These are phyloP conservation scores for Coffea eugenioides DNA, from an alignment of 257 asterid species.

Conservation along the genomic window DNA sequence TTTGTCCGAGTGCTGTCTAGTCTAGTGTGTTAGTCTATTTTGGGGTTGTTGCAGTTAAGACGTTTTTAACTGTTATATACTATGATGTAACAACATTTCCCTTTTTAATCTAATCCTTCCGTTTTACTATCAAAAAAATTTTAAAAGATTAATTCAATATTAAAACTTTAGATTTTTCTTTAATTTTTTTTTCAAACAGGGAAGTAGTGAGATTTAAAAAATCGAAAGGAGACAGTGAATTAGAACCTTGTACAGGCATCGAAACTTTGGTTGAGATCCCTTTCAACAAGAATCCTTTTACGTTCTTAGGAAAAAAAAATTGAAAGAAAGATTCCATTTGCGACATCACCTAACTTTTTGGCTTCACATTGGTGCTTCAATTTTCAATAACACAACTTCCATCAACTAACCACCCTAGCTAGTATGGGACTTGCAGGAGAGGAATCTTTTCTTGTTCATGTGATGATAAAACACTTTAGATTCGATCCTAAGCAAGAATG, in stretches of 20 bases:
- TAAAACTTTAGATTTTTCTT: neutral
- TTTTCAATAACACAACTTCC: neutral
- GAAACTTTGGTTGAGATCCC: neutral
- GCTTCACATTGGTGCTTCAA: neutral
- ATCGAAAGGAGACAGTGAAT: neutral
- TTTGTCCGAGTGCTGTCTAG: no score
- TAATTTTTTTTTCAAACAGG: no score
- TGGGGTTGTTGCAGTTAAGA: no score
- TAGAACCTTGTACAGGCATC: no score
- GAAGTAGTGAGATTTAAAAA: no score
- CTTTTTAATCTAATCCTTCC: no score
- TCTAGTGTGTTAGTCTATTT: no score
- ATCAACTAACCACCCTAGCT: neutral
- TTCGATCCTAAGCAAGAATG: neutral
- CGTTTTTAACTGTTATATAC: no score
- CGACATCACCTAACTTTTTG: slow-evolving; percentile 8
- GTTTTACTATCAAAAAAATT: no score
- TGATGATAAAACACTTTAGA: neutral
- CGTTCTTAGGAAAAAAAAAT: neutral
- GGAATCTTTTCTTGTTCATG: slow-evolving; percentile 8
- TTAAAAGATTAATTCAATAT: no score
- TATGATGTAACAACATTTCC: no score
- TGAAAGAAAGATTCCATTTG: neutral
- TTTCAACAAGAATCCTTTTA: neutral
- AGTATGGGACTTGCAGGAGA: neutral